These are phyloP conservation scores for Alternaria brassicicola DNA, from an alignment of 2,329 filamentous ascomycete genomes.

Conservation along the genomic window DNA sequence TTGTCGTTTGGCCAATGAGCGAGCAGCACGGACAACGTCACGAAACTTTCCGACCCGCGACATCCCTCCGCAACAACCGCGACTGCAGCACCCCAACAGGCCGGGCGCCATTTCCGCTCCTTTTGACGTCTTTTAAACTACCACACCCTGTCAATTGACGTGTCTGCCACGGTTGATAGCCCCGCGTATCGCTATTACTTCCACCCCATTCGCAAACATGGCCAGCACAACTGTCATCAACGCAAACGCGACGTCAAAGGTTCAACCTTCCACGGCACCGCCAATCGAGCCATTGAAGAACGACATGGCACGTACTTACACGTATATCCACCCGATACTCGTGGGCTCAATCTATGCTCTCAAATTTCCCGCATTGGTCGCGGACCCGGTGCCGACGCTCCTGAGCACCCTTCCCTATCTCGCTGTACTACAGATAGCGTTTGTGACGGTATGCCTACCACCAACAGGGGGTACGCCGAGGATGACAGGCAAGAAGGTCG, in stretches of 20 bases:
- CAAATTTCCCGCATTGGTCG: constrained; percentile 70
- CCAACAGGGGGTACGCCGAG: constrained; percentile 51
- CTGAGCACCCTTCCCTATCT: constrained; percentile 66
- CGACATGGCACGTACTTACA: constrained; percentile 60
- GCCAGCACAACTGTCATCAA: constrained; percentile 34
- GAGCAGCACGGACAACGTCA: constrained; percentile 25
- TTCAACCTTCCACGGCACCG: constrained; percentile 28
- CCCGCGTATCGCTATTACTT: neutral
- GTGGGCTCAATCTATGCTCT: constrained; percentile 68
- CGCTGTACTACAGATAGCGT: constrained; percentile 66
- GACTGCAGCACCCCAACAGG: constrained; percentile 11
- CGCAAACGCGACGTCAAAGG: constrained; percentile 27
- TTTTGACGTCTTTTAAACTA: constrained; percentile 3
- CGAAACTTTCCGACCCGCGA: constrained; percentile 25
- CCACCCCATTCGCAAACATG: constrained; percentile 21
- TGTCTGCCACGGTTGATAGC: neutral
- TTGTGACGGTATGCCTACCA: constrained; percentile 65
- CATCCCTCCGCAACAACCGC: constrained; percentile 15
- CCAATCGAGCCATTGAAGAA: constrained; percentile 57
- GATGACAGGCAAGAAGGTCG: constrained; percentile 61
- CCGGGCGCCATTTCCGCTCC: constrained; percentile 31
- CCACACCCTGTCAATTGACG: neutral
- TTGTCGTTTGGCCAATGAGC: constrained; percentile 6
- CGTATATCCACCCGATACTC: constrained; percentile 70
- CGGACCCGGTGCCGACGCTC: constrained; percentile 71